Evolutionary conservation across 1,284 basidiomycete genomes (phyloP), one percentile per base, ranked within the genome.

Genomic region (Fomitopsis schrenkii): DNA sequence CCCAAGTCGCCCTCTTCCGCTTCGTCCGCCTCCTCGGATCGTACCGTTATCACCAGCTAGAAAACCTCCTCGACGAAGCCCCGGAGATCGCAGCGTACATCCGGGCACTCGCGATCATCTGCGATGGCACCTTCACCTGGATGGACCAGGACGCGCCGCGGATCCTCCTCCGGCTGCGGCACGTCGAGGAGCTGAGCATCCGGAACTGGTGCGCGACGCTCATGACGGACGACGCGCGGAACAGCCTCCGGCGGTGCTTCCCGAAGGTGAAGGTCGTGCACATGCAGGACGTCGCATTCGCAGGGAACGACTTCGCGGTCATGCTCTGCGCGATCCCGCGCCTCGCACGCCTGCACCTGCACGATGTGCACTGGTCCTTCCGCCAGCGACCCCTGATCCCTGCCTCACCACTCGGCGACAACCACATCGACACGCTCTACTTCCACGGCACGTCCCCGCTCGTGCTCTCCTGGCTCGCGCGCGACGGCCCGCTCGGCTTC

Each of bases 131-230:
- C 19, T 60, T 48, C 56, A 40, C 60, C 42, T 62, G 46, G 56
- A 35, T 57, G 28, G 60, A 55, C 35, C 50, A 60, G 38, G 50
- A 58, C 19, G 45, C 48, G 35, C 36, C 60, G 10, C 46, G 60
- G 28, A 58, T 61, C 33, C 55, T 60, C 33, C 10, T 57, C 30
- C 36, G 36, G 53, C 46, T 60, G n/a, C 26, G 28, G 7, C 10
- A 60, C 22, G 59, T 61, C 40, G 60, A 57, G 33, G 55, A 50
- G 19, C 55, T 61, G 15, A 58, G 28, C 44, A 22, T 61, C 46
- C 26, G 36, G 28, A 55, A 55, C 52, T 59, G 58, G 58, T 52
- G 35, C 12, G 56, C 56, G 22, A 55, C 52, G 38, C 26, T 52
- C 26, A 57, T 61, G 60, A 40, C 56, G 7, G 55, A 53, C 15